A percentile compares a stretch with the other conserved stretches of the same genome.
Conservation (phyloP, 352 stramenopile genomes). For the Pythium catenulatum region DNA sequence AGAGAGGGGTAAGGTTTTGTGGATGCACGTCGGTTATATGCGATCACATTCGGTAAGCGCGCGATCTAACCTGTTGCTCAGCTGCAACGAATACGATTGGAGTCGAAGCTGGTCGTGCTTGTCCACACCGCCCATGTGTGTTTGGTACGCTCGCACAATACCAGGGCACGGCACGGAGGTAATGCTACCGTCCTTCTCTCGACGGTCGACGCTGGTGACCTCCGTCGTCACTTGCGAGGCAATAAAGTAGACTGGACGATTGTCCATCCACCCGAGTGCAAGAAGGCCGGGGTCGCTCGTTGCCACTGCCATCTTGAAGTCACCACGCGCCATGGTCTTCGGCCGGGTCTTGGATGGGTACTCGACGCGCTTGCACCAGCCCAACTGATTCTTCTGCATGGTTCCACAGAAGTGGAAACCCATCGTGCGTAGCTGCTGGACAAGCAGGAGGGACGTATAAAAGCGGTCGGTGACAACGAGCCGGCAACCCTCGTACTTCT, state of each 20-base stretch:
- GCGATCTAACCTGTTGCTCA: neutral
- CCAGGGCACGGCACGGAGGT: neutral
- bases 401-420: neutral
- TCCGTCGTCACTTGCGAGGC: neutral
- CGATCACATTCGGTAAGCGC: too few relatives aligned
- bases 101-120: neutral
- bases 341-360: neutral
- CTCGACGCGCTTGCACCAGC: neutral
- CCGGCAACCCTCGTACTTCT: neutral
- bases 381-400: neutral
- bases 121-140: neutral
- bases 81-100: neutral
- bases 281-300: neutral
- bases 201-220: neutral
- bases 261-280: neutral
- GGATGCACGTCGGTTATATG: too few relatives aligned
- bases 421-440: neutral
- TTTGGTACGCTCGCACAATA: neutral
- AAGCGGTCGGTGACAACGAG: neutral
- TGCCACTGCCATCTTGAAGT: neutral
- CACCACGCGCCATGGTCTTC: neutral
- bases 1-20: too few relatives aligned
- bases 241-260: neutral
- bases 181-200: neutral
- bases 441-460: neutral